Evolutionary conservation across 129 eudicot species (phyloP), one percentile per base, ranked within the genome.

Genomic region (Deinandra increscens): DNA sequence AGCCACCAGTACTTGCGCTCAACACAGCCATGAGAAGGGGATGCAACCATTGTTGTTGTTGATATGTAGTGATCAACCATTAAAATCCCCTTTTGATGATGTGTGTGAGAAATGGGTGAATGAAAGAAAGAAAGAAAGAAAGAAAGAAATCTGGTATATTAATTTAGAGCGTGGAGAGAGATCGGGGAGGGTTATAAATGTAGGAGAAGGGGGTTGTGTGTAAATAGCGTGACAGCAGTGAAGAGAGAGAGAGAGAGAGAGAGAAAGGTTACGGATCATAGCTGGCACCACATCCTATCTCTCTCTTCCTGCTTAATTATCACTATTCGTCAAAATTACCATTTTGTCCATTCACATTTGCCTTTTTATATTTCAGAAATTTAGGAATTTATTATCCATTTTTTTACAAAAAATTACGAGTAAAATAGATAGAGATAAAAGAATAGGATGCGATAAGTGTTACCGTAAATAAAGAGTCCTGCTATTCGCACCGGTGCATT

Each of bases 1-100:
- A 85, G 91, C 97, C 97, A 94, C 99, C 99, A 93, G 41, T 82
- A 84, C 66, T 89, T 93, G 81, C 82, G 89, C 41, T 93, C 99
- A 49, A 73, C 69, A 72, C 76, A 77, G 41, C 85, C 66, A 64
- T 78, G 76, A n/a, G 82, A 81, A 46, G 95, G 91, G 45, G 91
- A 79, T 56, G 81, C 73, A 68, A 82, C 81, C 97, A 85, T 58
- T 58, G 64, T 58, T 23, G 60, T 9, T 56, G 60, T 6, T 51
- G 61, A 58, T 26, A 58, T 4, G 64, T 4, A 29, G 64, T 58
- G 64, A 58, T 58, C 63, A 26, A 58, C 64, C 64, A 58, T 58
- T 29, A 58, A 58, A 26, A 58, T 58, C 19, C 41, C 64, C 41
- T 31, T 58, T 26, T 58, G 64, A 41, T 58, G 39, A 41, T 58